These are phyloP conservation scores for Colletotrichum spinosum DNA, from an alignment of 2,329 filamentous ascomycete species.

Conservation along the genomic window DNA sequence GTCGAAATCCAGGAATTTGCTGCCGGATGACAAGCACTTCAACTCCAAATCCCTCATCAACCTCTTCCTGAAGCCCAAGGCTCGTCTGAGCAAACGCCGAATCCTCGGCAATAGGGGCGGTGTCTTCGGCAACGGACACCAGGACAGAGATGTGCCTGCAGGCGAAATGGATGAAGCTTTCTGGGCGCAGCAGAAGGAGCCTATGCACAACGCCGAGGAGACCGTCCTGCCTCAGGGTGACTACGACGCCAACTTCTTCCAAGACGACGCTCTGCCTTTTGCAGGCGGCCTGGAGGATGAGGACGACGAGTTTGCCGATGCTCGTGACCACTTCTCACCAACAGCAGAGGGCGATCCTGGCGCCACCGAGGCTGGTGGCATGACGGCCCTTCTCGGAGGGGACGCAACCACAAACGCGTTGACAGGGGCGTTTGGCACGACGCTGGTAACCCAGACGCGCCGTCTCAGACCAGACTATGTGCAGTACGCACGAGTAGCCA, in stretches of 20 bases:
- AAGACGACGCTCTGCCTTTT: constrained; percentile 83
- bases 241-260: constrained; percentile 98
- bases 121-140: constrained; percentile 55
- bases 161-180: constrained; percentile 95
- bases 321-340: constrained; percentile 82
- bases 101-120: constrained; percentile 58
- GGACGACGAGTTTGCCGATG: constrained; percentile 84
- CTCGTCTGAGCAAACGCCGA: constrained; percentile 78
- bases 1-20: constrained; percentile 89
- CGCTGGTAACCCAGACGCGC: constrained; percentile 73
- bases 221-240: constrained; percentile 74
- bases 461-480: constrained; percentile 75
- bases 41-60: constrained; percentile 90
- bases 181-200: constrained; percentile 83
- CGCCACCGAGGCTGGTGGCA: constrained; percentile 58
- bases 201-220: constrained; percentile 56
- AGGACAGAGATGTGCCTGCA: constrained; percentile 67
- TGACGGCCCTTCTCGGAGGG: constrained; percentile 62
- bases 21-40: constrained; percentile 98
- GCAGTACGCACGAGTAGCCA: constrained; percentile 76
- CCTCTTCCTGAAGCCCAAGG: constrained; percentile 95
- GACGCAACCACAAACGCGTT: constrained; percentile 61
- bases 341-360: constrained; percentile 63
- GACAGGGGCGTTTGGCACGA: constrained; percentile 70
- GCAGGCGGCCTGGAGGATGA: constrained; percentile 68